These are phyloP conservation scores for Scheffersomyces titani DNA, from an alignment of 1,139 yeast genomes.

Conservation along the genomic window DNA sequence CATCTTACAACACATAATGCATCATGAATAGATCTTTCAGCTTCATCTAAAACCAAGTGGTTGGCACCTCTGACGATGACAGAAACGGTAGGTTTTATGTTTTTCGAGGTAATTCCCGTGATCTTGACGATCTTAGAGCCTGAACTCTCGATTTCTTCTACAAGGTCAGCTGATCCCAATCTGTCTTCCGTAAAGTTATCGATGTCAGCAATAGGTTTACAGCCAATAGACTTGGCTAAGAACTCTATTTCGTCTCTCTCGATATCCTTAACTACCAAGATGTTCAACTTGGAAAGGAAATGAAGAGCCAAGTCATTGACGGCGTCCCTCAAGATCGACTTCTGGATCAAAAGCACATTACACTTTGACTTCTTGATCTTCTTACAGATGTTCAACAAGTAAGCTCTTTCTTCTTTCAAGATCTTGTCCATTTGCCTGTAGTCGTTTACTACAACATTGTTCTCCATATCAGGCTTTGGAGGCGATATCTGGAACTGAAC, in stretches of 20 bases:
- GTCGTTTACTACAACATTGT: constrained; percentile 94
- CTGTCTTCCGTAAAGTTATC: constrained; percentile 92
- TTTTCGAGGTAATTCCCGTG: constrained; percentile 72
- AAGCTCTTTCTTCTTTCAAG: constrained; percentile 95
- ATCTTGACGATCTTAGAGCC: constrained; percentile 92
- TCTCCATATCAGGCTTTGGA: constrained; percentile 98
- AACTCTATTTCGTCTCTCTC: constrained; percentile 97
- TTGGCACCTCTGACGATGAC: constrained; percentile 96
- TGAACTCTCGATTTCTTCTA: constrained; percentile 89
- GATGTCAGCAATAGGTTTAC: constrained; percentile 94
- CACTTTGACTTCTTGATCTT: constrained; percentile 96
- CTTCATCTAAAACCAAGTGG: constrained; percentile 83
- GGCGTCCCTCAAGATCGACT: constrained; percentile 94
- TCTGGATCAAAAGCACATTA: constrained; percentile 90
- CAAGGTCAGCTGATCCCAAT: constrained; percentile 85
- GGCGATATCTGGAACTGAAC: constrained; percentile 97
- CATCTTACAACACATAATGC: constrained; percentile 97
- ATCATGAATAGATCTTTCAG: constrained; percentile 96
- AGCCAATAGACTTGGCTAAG: constrained; percentile 85
- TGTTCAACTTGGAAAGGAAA: constrained; percentile 87
- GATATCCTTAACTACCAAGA: constrained; percentile 91
- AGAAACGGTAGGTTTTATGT: constrained; percentile 75
- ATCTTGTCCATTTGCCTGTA: constrained; percentile 99
- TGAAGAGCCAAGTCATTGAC: constrained; percentile 95
- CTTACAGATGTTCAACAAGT: constrained; percentile 89